Evolutionary conservation across 768 basidiomycete genomes (phyloP), one percentile per base, ranked within the genome.

Genomic region (Naganishia randhawae): DNA sequence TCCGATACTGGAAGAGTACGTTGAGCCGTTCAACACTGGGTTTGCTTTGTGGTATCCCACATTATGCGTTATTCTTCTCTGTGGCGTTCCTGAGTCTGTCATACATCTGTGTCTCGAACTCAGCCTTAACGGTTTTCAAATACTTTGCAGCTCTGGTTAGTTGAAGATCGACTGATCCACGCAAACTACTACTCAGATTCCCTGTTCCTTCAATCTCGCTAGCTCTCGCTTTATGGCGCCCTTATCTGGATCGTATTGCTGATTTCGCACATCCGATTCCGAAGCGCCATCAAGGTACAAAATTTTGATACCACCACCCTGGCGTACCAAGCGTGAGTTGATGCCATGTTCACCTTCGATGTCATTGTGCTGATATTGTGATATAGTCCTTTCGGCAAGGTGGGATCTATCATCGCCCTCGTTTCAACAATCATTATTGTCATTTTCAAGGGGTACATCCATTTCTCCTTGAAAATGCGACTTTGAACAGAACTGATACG

Each of bases 61-160:
- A 63, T 35, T 83, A 57, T 68, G 71, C 73, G 9, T 71, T 74
- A 65, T 63, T 70, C 63, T 73, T 73, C 66, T 76, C 73, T 35
- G 74, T 63, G 29, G 32, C 25, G 8, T 74, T 76, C 71, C 75
- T 76, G 76, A 71, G 88, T 76, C 66, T 89, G 32, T 89, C 89
- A 17, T 92, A 88, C 80, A 74, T 89, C 64, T 85, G 81, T 79
- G 91, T 88, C 83, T 84, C 87, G 86, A 70, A 66, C 54, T 71
- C 69, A 1, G 63, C 72, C 8, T 68, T 73, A 42, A 73, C 70
- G 22, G 63, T 73, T 32, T 73, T 32, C 33, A 35, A 39, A 61
- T 61, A 61, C 57, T 61, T 61, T 14, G 41, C 57, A 39, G 39
- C 57, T n/a, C 48, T 51, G 29, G 45, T 51, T 10, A 64, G 63